Conservation (phyloP, 345 rosid genomes). For the Sisymbrium altissimum region DNA sequence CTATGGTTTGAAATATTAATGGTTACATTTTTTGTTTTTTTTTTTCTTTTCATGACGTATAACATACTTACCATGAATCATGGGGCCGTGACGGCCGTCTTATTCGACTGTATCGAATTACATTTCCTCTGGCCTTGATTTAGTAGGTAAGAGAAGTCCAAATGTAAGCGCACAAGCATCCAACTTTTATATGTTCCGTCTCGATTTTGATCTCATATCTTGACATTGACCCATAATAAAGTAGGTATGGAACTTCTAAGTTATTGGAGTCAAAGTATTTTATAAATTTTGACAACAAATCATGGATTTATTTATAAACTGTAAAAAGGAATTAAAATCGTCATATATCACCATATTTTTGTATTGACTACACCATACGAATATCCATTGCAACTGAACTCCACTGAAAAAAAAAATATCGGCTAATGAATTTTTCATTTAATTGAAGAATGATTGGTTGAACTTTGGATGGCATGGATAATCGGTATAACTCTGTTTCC, state of each 20-base stretch:
- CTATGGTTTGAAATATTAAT: background rate
- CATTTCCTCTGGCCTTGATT: background rate
- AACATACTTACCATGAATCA: background rate
- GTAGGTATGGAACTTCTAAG: conserved; percentile 15
- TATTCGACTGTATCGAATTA: background rate
- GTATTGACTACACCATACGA: background rate
- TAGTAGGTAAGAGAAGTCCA: conserved; percentile 11
- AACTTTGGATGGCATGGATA: background rate
- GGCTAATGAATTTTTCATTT: background rate
- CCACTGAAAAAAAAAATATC: background rate
- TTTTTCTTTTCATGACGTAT: background rate
- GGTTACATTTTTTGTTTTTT: background rate
- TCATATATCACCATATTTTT: background rate
- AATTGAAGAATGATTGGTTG: too few relatives aligned
- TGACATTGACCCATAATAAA: conserved; percentile 6
- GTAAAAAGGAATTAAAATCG: background rate
- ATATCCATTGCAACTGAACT: background rate
- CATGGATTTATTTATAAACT: background rate
- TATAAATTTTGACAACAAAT: background rate
- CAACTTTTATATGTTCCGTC: background rate
- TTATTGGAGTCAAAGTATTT: background rate
- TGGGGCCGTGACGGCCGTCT: background rate
- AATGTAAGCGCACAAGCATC: background rate
- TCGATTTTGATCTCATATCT: conserved; percentile 11
- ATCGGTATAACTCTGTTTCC: background rate